phyloP scores from a whole-genome alignment of 371 early-diverging fungal species.

The Mycotypha africana region DNA sequence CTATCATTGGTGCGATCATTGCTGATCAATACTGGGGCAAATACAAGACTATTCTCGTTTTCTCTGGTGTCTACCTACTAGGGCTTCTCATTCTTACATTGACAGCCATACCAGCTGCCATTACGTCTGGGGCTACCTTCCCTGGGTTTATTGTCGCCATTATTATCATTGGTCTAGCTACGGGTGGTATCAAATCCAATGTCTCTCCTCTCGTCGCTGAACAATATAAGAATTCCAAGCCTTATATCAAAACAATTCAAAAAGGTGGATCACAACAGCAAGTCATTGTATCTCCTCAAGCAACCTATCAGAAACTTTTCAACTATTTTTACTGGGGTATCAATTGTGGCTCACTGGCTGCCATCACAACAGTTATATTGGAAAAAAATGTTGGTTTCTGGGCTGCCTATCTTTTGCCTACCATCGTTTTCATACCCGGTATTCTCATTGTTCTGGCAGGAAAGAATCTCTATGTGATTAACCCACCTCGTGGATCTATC shows the following conservation, averaged over 20 bases:
- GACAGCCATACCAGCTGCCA: conserved; percentile 53
- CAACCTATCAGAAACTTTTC: conserved; percentile 44
- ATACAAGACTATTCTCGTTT: conserved; percentile 73
- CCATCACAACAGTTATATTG: not conserved
- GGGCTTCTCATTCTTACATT: conserved; percentile 66
- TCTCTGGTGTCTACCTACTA: conserved; percentile 61
- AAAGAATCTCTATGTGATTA: conserved; percentile 50
- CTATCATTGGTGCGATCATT: conserved; percentile 77
- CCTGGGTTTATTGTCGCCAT: conserved; percentile 63
- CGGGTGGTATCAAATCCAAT: conserved; percentile 49
- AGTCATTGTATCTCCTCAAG: conserved; percentile 48
- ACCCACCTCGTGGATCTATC: conserved; percentile 58
- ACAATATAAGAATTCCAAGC: conserved; percentile 27
- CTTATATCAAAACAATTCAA: conserved; percentile 33
- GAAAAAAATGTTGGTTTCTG: conserved; percentile 63
- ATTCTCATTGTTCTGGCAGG: conserved; percentile 56
- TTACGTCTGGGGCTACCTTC: conserved; percentile 49
- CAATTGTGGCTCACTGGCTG: conserved; percentile 51
- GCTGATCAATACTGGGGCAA: conserved; percentile 84
- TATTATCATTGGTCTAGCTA: conserved; percentile 65
- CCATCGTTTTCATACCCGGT: conserved; percentile 63
- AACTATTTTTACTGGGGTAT: conserved; percentile 78
- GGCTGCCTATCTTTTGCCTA: conserved; percentile 67
- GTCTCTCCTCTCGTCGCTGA: conserved; percentile 44
- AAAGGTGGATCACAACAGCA: conserved; percentile 33